Evolutionary conservation across 1,284 basidiomycete species (phyloP), one percentile per base, ranked within the genome.

Genomic region (Schizophyllum amplum): DNA sequence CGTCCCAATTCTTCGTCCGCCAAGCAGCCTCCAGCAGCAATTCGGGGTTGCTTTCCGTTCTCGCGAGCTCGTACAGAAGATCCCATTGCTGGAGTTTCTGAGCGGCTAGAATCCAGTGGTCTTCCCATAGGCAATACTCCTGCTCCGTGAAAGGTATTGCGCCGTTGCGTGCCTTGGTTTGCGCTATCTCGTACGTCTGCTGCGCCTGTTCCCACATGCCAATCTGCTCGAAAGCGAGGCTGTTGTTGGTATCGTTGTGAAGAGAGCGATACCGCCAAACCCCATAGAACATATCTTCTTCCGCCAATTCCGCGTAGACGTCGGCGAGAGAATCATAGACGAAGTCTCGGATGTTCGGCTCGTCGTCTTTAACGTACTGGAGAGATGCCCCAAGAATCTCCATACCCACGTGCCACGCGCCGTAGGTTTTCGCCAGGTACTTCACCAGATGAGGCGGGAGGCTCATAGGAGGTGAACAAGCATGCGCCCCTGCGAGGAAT

Each of bases 81-180:
- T 99, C 97, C 97, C 97, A 99, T 66, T 98, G 90, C 69, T 99
- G 97, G 24, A 99, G 77, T 73, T 99, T 99, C 72, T 97, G 92
- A 0, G 94, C 90, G 4, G 95, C 86, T 17, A 97, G 76, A 60
- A 99, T 92, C 97, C 98, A 99, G 71, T 99, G 97, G 69, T 99
- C 98, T 70, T 99, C 97, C 97, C 97, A 99, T 20, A 99, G 77
- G 65, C 92, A 94, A 70, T 97, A 99, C 71, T 99, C 97, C 5
- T 90, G 82, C 71, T 99, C 97, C 33, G 91, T 90, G 75, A 97
- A 99, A 1, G 94, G 87, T 52, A 98, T 84, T 13, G 83, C 75
- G 4, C 93, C 92, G 11, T 84, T 79, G 51, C 94, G 83, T 4
- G 94, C 90, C 69, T 89, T 93, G 64, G 79, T 86, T 72, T 98